Evolutionary conservation across 1,284 basidiomycete genomes (phyloP).

Genomic region (Ceratobasidium papillatum): DNA sequence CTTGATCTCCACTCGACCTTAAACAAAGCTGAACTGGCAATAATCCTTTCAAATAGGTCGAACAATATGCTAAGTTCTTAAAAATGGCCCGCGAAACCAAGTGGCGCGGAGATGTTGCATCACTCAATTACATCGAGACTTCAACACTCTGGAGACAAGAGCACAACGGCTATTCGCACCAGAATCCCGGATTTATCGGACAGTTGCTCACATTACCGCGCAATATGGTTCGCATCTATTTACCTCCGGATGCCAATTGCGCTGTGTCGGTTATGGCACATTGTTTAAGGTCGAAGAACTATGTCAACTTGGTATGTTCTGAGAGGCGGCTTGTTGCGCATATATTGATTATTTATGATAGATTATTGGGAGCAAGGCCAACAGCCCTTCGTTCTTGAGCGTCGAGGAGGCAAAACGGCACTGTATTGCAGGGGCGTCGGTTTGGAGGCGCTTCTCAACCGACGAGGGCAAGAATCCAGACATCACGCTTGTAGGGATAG

Average conservation of each 20-base stretch:
- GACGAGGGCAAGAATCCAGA: slow-evolving; percentile 72
- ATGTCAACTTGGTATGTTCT: slow-evolving; percentile 66
- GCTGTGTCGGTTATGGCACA: slow-evolving; percentile 79
- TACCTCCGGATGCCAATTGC: slow-evolving; percentile 91
- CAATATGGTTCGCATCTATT: slow-evolving; percentile 78
- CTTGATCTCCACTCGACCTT: slow-evolving; percentile 39
- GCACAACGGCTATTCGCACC: slow-evolving; percentile 75
- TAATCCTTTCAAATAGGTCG: slow-evolving; percentile 54
- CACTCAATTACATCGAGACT: slow-evolving; percentile 87
- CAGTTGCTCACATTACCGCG: slow-evolving; percentile 81
- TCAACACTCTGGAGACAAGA: slow-evolving; percentile 78
- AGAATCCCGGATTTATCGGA: slow-evolving; percentile 87
- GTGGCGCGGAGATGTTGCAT: slow-evolving; percentile 78
- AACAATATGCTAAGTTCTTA: slow-evolving; percentile 85
- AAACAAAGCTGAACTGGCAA: slow-evolving; percentile 56
- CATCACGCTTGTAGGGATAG: slow-evolving; percentile 77
- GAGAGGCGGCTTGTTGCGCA: no score
- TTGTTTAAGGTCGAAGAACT: slow-evolving; percentile 83
- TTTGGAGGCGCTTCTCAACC: slow-evolving; percentile 79
- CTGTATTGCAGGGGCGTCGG: slow-evolving; percentile 76
- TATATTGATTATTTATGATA: slow-evolving; percentile 6
- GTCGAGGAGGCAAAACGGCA: slow-evolving; percentile 59
- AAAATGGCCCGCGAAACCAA: slow-evolving; percentile 81
- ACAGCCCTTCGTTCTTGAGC: slow-evolving; percentile 41
- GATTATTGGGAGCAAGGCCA: slow-evolving; percentile 45